Evolutionary conservation across 805 yeast genomes (phyloP), one percentile per base, ranked within the genome.

Genomic region (Nakazawaea molendinolei): DNA sequence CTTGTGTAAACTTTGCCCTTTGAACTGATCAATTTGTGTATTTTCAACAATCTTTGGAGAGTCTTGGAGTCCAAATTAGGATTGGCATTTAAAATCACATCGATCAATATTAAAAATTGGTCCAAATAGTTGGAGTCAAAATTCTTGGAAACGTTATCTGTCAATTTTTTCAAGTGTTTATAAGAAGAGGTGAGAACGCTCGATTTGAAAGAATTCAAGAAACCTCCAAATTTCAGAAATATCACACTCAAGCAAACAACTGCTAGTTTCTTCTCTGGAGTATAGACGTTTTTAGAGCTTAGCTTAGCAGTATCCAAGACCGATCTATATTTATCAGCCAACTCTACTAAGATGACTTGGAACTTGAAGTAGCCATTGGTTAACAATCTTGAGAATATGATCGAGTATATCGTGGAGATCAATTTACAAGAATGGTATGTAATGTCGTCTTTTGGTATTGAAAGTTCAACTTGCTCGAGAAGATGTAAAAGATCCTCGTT

Each of bases 201-300:
- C 18, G 31, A 35, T 35, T 60, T 60, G 36, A 36, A 48, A 8
- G 56, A 50, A 32, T 56, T 59, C 16, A 60, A 43, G 24, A 60
- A 60, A 2, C 65, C 65, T 29, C 50, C 48, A 34, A 60, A 60
- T 28, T 48, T 51, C 12, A 50, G 44, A 31, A 56, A 56, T 2
- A 59, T 41, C 13, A 46, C 41, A 36, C 55, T 56, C 19, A 60
- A 40, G 9, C 55, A 24, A 4, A 56, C 44, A 14, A 53, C 33
- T 13, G 58, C 46, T 20, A 55, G 15, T 7, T 17, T 20, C 37
- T 60, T 60, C 8, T 50, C 28, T 2, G 51, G 38, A 5, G 55
- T 50, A 34, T 47, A 54, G 60, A 63, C 59, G 38, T 53, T 58
- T 17, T 46, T 42, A 10, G 36, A 33, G 31, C 15, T 39, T 22